These are phyloP conservation scores for Fraxinus dipetala DNA, from an alignment of 305 asterid genomes.

Conservation along the genomic window DNA sequence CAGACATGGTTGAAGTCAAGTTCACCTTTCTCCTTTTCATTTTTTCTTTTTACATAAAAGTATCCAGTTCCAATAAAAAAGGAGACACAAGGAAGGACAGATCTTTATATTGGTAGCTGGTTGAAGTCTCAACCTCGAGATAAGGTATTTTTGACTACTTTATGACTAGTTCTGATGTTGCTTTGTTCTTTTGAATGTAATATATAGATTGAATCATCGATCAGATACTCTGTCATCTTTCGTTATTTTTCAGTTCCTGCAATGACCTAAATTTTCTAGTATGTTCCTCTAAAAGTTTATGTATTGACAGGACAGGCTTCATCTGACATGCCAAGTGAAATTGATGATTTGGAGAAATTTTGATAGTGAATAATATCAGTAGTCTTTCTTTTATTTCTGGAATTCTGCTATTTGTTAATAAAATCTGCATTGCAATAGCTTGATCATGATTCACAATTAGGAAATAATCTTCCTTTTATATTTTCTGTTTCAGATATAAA, in stretches of 20 bases:
- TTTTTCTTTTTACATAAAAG: constrained; percentile 32
- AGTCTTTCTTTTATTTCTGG: not conserved
- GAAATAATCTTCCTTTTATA: not conserved
- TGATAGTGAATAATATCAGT: not conserved
- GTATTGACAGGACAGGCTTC: not conserved
- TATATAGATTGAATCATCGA: constrained; percentile 3
- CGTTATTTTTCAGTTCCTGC: not conserved
- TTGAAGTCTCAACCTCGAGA: constrained; percentile 82
- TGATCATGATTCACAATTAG: constrained; percentile 9
- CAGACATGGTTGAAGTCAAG: constrained; percentile 13
- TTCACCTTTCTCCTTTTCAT: constrained; percentile 8
- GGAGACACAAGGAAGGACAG: constrained; percentile 89
- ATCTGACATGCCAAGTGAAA: constrained; percentile 2
- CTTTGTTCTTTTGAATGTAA: not conserved
- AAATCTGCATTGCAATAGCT: not conserved
- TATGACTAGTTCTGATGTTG: not conserved
- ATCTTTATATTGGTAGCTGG: constrained; percentile 78
- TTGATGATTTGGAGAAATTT: constrained; percentile 3
- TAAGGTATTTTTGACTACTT: constrained; percentile 48
- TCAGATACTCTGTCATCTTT: constrained; percentile 1
- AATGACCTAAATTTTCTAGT: constrained; percentile 3
- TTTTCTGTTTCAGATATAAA: not conserved
- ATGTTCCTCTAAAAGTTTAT: not conserved
- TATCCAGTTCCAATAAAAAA: constrained; percentile 69
- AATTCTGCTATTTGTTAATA: constrained; percentile 3